Percentiles rank a stretch among this genome's conserved stretches.
Evolutionary conservation across 148 eudicot species (phyloP).

Genomic region (Suaeda aralocaspica): DNA sequence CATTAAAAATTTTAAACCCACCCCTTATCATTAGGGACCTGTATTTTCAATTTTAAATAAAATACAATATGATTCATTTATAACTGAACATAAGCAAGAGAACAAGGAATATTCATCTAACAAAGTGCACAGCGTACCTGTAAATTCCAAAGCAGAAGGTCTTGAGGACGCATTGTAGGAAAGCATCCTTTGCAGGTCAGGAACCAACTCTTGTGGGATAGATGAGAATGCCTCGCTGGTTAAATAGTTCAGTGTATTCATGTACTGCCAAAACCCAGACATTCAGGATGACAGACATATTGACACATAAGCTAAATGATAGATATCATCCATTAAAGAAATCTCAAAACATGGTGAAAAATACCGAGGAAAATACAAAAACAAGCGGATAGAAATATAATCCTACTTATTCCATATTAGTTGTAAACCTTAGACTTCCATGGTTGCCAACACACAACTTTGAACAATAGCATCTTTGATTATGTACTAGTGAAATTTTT

Average conservation of each 20-base stretch:
- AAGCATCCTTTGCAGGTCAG: slow-evolving; percentile 86
- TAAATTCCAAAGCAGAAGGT: slow-evolving; percentile 85
- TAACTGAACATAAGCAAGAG: background rate
- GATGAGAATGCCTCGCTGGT: slow-evolving; percentile 83
- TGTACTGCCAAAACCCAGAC: slow-evolving; percentile 64
- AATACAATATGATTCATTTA: too few species aligned
- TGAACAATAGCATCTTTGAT: background rate
- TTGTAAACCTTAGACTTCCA: too few species aligned
- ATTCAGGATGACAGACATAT: slow-evolving; percentile 11
- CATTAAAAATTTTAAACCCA: too few species aligned
- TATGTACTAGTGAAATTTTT: background rate
- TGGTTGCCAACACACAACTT: background rate
- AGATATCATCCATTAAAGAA: background rate
- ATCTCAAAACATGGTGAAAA: background rate
- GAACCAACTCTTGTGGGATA: slow-evolving; percentile 73
- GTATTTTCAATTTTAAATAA: too few species aligned
- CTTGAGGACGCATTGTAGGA: slow-evolving; percentile 67
- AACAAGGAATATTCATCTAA: background rate
- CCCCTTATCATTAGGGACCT: too few species aligned
- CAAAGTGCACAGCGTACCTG: slow-evolving; percentile 40
- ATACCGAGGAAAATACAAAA: background rate
- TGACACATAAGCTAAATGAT: background rate
- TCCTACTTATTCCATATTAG: too few species aligned
- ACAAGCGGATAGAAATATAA: background rate
- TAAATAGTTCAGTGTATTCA: slow-evolving; percentile 79